Conservation (phyloP, 192 early-diverging fungal species). For the Blastocladiella britannica region DNA sequence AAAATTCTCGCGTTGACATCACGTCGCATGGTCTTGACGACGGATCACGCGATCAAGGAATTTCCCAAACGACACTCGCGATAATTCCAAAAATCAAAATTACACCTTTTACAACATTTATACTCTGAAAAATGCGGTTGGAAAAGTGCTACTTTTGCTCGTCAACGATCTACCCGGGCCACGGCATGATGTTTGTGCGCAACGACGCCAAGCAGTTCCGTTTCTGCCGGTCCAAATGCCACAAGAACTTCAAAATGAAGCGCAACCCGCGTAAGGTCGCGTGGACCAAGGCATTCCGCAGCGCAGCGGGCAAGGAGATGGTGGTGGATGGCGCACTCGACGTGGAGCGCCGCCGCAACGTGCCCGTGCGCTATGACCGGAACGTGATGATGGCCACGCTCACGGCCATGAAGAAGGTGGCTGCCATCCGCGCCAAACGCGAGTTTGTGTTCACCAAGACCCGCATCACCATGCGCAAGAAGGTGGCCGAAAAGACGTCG, state of each 20-base stretch:
- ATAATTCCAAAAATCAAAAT: no score
- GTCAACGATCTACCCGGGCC: constrained; percentile 86
- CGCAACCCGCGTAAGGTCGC: constrained; percentile 96
- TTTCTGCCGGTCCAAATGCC: constrained; percentile 97
- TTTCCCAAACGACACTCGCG: no score
- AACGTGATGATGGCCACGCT: constrained; percentile 90
- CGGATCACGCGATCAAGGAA: no score
- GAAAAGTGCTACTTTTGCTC: constrained; percentile 99
- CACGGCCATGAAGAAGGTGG: constrained; percentile 95
- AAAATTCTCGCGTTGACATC: no score
- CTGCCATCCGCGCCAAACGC: constrained; percentile 80
- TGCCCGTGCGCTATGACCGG: constrained; percentile 93
- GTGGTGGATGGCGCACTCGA: constrained; percentile 93
- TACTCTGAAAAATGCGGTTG: constrained; percentile 84
- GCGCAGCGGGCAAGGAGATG: constrained; percentile 98
- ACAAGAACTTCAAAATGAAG: constrained; percentile 99
- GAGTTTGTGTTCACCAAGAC: constrained; percentile 86
- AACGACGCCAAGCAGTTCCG: constrained; percentile 92
- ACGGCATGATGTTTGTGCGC: constrained; percentile 96
- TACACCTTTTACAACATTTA: no score
- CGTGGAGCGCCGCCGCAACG: constrained; percentile 95
- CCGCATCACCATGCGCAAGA: constrained; percentile 71
- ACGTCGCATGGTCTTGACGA: no score
- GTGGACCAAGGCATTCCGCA: constrained; percentile 99
- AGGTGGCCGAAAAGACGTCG: constrained; percentile 44